Evolutionary conservation across 495 filamentous ascomycete species (phyloP).

Genomic region (Daldinia caldariorum): DNA sequence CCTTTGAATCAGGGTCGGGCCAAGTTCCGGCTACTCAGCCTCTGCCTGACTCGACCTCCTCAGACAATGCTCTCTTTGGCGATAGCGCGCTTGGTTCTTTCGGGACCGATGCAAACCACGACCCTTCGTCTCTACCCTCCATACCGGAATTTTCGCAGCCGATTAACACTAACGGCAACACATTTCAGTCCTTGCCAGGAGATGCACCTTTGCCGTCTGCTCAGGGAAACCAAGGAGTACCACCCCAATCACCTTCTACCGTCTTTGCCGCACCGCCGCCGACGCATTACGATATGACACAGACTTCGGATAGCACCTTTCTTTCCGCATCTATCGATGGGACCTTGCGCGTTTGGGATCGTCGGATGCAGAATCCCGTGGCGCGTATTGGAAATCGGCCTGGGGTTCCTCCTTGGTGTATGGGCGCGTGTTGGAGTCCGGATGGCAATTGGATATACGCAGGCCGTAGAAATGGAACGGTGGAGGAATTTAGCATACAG

Average conservation of each 20-base stretch:
- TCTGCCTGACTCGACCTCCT: constrained; percentile 18
- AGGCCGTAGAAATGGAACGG: constrained; percentile 89
- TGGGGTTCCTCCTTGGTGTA: constrained; percentile 93
- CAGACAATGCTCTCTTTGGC: constrained; percentile 28
- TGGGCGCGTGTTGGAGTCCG: constrained; percentile 96
- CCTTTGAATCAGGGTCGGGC: constrained; percentile 39
- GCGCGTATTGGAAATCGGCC: constrained; percentile 76
- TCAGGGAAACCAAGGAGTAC: constrained; percentile 13
- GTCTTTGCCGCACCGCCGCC: constrained; percentile 46
- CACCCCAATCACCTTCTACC: constrained; percentile 46
- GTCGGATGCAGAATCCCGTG: constrained; percentile 77
- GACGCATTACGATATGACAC: constrained; percentile 52
- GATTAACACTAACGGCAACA: constrained; percentile 11
- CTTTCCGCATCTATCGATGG: constrained; percentile 89
- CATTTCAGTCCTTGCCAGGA: constrained; percentile 20
- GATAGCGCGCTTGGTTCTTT: constrained; percentile 28
- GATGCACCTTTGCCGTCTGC: constrained; percentile 7
- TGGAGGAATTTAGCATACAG: constrained; percentile 92
- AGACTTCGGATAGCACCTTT: constrained; percentile 75
- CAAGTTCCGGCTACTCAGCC: constrained; percentile 31
- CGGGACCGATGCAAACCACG: constrained; percentile 18
- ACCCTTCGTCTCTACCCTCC: constrained; percentile 35
- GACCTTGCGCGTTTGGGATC: constrained; percentile 89
- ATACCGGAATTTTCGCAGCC: constrained; percentile 29
- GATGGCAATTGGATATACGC: constrained; percentile 96